phyloP scores from a whole-genome alignment of 495 filamentous ascomycete genomes.

The Aspergillus sclerotioniger region DNA sequence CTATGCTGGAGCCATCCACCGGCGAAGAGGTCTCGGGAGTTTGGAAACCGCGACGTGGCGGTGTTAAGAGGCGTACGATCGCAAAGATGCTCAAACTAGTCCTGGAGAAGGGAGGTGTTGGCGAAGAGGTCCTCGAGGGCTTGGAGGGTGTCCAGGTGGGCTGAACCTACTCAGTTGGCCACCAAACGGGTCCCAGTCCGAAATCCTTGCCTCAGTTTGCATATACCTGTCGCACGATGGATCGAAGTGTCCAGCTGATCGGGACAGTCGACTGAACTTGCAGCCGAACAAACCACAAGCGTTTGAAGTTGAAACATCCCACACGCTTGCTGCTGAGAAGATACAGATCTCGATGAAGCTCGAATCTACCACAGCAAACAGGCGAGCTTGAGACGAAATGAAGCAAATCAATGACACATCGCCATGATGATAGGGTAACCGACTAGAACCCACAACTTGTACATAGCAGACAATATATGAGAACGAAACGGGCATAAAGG shows the following conservation, averaged over 20 bases:
- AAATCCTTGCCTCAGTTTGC: not conserved
- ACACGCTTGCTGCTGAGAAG: not conserved
- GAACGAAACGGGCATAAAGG: not conserved
- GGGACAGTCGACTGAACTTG: not conserved
- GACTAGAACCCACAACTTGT: conserved; percentile 9
- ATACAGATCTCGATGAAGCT: not conserved
- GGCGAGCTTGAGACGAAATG: not conserved
- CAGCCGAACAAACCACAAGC: not conserved
- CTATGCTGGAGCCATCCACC: conserved; percentile 25
- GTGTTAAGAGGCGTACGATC: conserved; percentile 67
- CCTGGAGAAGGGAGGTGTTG: conserved; percentile 69
- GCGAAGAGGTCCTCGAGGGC: conserved; percentile 78
- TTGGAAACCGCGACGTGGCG: conserved; percentile 76
- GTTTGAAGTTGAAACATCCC: not conserved
- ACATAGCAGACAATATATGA: conserved; percentile 16
- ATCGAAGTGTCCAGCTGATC: not conserved
- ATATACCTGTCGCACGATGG: not conserved
- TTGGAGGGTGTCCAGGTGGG: conserved; percentile 57
- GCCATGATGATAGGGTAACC: conserved; percentile 2
- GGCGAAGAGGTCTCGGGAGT: conserved; percentile 64
- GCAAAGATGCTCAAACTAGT: conserved; percentile 65
- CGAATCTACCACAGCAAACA: not conserved
- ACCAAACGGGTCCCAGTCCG: not conserved
- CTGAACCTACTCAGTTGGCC: conserved; percentile 18
- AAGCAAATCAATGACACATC: not conserved